phyloP scores from a whole-genome alignment of 2,329 filamentous ascomycete genomes.

The Endocalyx cinctus region DNA sequence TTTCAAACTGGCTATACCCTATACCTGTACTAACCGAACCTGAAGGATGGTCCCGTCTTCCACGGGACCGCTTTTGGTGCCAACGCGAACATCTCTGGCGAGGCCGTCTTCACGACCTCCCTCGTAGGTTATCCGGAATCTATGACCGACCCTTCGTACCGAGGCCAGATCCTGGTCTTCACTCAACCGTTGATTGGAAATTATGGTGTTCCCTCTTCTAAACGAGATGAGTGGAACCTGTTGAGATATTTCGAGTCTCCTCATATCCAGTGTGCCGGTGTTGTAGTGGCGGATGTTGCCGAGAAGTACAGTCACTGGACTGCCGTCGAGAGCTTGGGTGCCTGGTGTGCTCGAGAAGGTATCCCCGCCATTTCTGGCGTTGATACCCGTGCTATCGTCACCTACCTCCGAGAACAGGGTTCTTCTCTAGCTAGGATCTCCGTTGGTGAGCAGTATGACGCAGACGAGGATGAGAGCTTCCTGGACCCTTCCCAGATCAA shows the following conservation, averaged over 20 bases:
- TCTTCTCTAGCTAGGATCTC: slow-evolving; percentile 93
- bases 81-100: slow-evolving; percentile 92
- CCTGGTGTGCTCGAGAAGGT: slow-evolving; percentile 96
- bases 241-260: slow-evolving; percentile 98
- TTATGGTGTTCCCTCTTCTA: slow-evolving; percentile 88
- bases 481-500: slow-evolving; percentile 95
- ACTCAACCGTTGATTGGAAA: slow-evolving; percentile 97
- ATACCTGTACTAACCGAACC: slow-evolving; percentile 23
- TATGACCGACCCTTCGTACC: slow-evolving; percentile 82
- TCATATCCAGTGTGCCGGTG: slow-evolving; percentile 91
- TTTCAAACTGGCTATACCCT: no score
- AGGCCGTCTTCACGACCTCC: slow-evolving; percentile 97
- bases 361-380: slow-evolving; percentile 95
- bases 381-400: slow-evolving; percentile 95
- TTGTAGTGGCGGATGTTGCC: slow-evolving; percentile 93
- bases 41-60: slow-evolving; percentile 87
- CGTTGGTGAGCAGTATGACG: slow-evolving; percentile 96
- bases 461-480: slow-evolving; percentile 94
- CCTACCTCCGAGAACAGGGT: slow-evolving; percentile 90
- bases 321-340: slow-evolving; percentile 84
- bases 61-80: slow-evolving; percentile 95
- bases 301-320: slow-evolving; percentile 98
- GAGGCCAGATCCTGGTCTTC: slow-evolving; percentile 95
- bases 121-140: slow-evolving; percentile 97
- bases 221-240: slow-evolving; percentile 82